Evolutionary conservation across 2,329 filamentous ascomycete genomes (phyloP).

Genomic region (Sclerotinia subarctica): DNA sequence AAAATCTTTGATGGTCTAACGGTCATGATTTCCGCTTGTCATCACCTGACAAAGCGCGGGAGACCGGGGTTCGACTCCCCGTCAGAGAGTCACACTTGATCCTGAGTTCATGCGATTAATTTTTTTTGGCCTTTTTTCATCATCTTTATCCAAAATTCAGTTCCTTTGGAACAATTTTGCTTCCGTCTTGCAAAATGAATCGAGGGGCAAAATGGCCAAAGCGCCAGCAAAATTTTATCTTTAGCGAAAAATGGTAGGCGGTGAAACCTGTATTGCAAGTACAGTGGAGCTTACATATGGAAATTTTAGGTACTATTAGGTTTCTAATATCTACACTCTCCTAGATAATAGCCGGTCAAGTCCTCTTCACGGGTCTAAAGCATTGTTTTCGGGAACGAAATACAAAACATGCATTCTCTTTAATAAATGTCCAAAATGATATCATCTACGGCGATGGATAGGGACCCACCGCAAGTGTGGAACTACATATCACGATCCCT

Average conservation of each 20-base stretch:
- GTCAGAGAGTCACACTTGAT: conserved; percentile 19
- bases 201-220: background rate
- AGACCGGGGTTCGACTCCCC: conserved; percentile 35
- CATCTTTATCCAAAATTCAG: too few relatives aligned
- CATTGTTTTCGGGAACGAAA: too few relatives aligned
- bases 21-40: conserved; percentile 41
- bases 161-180: too few relatives aligned
- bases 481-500: background rate
- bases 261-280: background rate
- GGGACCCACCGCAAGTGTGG: background rate
- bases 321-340: background rate
- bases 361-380: too few relatives aligned
- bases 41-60: conserved; percentile 27
- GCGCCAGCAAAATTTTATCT: background rate
- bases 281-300: too few relatives aligned
- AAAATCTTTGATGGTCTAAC: conserved; percentile 37
- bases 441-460: background rate
- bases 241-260: background rate
- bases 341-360: background rate
- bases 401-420: background rate
- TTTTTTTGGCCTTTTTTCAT: too few relatives aligned
- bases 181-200: background rate
- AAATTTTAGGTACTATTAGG: too few relatives aligned
- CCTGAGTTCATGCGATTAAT: background rate
- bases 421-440: background rate